A percentile compares a stretch with the other conserved stretches of the same genome.
Conservation (phyloP, 225 moss, liverwort and hornwort species). For the Ulota crispa region DNA sequence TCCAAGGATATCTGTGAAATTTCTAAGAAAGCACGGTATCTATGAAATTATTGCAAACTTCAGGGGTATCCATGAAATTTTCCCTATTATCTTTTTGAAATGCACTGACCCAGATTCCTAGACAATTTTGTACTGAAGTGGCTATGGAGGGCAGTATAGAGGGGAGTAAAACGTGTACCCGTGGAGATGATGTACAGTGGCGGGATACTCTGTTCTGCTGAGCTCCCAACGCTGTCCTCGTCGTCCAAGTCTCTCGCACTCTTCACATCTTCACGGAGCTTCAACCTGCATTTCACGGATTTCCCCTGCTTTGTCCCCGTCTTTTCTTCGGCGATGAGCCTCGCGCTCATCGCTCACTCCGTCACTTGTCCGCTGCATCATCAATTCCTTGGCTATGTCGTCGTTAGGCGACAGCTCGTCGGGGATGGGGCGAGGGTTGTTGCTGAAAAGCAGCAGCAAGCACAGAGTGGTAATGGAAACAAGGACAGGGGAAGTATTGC, state of each 20-base stretch:
- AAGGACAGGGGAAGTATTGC: conserved; percentile 56
- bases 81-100: too few species aligned
- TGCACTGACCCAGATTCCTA: too few species aligned
- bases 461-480: conserved; percentile 44
- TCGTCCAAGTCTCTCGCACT: neutral
- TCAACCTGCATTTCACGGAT: neutral
- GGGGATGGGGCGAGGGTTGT: conserved; percentile 36
- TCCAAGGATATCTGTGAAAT: too few species aligned
- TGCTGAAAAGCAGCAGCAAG: conserved; percentile 42
- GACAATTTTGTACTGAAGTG: too few species aligned
- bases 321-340: neutral
- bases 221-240: neutral
- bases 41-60: too few species aligned
- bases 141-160: too few species aligned
- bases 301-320: neutral
- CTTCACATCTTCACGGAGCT: neutral
- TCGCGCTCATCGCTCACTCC: neutral
- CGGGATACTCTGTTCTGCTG: too few species aligned
- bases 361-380: neutral
- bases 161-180: too few species aligned
- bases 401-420: conserved; percentile 36
- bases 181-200: too few species aligned
- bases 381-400: conserved; percentile 36
- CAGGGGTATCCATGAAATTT: too few species aligned
- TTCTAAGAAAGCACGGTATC: too few species aligned